Base-by-base conservation (phyloP, 345 rosid species). In the Gossypium turneri region DNA sequence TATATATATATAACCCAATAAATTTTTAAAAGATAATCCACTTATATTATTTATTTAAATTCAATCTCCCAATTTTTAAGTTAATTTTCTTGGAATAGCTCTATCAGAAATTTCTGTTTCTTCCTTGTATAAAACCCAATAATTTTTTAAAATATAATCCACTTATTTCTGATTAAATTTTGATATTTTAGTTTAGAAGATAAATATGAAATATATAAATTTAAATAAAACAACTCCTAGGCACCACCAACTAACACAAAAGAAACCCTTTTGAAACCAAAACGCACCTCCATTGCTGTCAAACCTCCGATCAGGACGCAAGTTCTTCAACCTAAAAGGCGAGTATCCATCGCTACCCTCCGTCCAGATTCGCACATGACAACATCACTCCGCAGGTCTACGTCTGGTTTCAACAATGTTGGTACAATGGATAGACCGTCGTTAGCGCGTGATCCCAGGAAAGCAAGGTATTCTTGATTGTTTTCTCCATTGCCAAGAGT, bases 271-370 rank as follows among this genome's bases (percentile, higher is more conserved):
- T 22, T 86, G 84, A 86, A 85, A 78, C 96, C 97, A 16, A 87
- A 96, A 75, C 89, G 98, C 13, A 78, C 80, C 52, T 93, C 98
- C 20, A 72, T 89, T 1, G 97, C 98, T 2, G 79, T 86, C 66
- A 83, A 89, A 83, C 90, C 89, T 62, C 44, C 83, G 58, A 73
- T 87, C 81, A 55, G 81, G 50, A 58, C 81, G n/a, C 86, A 76
- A 76, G 68, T 77, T 43, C 13, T 86, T 58, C 87, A 77, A 84
- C 93, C 97, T 7, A 90, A 79, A 64, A 82, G 98, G 75, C 79
- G 99, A 50, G 90, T 91, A 62, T 95, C 98, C 68, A 87, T 91
- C 19, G 97, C 17, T 12, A 90, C 97, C 16, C 12, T 85, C 75
- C 88, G 84, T 53, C 90, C 90, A 5, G 97, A 91, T 67, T 74